These are phyloP conservation scores for Ligustrum vulgare DNA, from an alignment of 257 asterid genomes.

Conservation along the genomic window DNA sequence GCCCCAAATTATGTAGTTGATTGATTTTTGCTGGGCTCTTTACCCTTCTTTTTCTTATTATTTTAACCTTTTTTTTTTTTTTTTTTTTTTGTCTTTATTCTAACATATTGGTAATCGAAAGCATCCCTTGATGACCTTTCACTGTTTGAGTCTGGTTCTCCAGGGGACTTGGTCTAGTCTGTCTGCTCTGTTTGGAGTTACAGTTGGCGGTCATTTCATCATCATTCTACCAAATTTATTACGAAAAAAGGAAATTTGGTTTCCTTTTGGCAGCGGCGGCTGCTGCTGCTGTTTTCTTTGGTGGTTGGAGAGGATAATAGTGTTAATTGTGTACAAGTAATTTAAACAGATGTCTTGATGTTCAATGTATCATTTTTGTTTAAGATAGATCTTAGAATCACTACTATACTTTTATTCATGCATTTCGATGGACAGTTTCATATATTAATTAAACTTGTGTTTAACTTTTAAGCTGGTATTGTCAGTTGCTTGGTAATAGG, in stretches of 20 bases:
- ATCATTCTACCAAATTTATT: background rate
- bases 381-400: background rate
- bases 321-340: background rate
- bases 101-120: too few species aligned
- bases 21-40: constrained; percentile 22
- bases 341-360: background rate
- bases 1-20: constrained; percentile 89
- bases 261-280: background rate
- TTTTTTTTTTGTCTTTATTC: background rate
- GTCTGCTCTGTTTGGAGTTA: background rate
- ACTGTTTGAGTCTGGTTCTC: background rate
- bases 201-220: background rate
- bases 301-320: background rate
- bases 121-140: background rate
- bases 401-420: background rate
- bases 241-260: too few species aligned
- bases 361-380: background rate
- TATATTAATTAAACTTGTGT: too few species aligned
- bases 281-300: background rate
- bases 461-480: background rate
- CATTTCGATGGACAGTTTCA: background rate
- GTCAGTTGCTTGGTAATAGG: background rate
- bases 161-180: background rate
- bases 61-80: too few species aligned
- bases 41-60: too few species aligned